Percentiles rank a stretch among this genome's conserved stretches.
Conservation (phyloP, 2,329 filamentous ascomycete species). For the Fusarium nelsonii region DNA sequence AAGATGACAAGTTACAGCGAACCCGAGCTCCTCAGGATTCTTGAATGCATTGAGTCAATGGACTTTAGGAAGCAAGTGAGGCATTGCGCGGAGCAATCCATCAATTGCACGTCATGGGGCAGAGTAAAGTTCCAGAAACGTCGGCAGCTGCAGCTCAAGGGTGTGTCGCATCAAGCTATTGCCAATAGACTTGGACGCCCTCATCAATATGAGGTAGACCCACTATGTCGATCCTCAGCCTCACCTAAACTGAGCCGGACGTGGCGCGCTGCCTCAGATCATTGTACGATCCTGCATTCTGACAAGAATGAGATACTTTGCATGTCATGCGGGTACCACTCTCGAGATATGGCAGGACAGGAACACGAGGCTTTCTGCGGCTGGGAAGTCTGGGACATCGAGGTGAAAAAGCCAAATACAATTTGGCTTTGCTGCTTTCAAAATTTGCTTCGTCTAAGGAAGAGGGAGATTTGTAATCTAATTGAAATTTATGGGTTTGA, state of each 20-base stretch:
- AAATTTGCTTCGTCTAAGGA: not conserved
- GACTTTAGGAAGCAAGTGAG: not conserved
- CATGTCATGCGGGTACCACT: not conserved
- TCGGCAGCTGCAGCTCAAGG: not conserved
- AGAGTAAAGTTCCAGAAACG: not conserved
- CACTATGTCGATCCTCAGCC: not conserved
- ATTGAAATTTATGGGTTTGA: not conserved
- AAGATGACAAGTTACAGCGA: not conserved
- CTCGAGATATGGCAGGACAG: not conserved
- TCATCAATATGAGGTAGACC: not conserved
- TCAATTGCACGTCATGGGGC: not conserved
- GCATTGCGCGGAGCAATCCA: not conserved
- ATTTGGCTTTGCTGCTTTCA: not conserved
- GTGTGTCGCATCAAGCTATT: not conserved
- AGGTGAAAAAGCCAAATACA: not conserved
- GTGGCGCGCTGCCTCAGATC: not conserved
- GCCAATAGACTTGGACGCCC: too few species aligned
- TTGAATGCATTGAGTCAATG: not conserved
- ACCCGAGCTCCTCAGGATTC: not conserved
- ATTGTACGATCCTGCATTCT: not conserved
- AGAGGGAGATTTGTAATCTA: not conserved
- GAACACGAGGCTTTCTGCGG: not conserved
- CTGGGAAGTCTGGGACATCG: not conserved
- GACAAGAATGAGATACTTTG: not conserved
- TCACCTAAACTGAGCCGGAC: not conserved